Conservation (phyloP, 495 filamentous ascomycete species). For the Lophiotrema nucula region DNA sequence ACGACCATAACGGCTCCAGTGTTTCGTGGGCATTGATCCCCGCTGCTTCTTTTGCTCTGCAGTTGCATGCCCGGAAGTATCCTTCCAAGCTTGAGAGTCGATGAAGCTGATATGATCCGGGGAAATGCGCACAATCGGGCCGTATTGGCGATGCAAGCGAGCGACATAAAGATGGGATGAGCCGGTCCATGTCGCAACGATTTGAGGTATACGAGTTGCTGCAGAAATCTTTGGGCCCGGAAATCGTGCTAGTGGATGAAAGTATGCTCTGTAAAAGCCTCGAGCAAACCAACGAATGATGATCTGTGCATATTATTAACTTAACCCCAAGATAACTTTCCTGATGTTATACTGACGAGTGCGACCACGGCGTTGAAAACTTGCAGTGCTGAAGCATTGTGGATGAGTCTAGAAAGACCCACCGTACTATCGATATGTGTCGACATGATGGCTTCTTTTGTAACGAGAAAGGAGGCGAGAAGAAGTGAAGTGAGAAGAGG, state of each 20-base stretch:
- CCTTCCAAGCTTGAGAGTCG: conserved; percentile 51
- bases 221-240: conserved; percentile 47
- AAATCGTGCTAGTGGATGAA: conserved; percentile 46
- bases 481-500: no score
- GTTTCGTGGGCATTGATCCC: conserved; percentile 39
- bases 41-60: conserved; percentile 5
- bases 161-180: neutral
- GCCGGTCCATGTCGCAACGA: conserved; percentile 10
- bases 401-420: neutral
- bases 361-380: neutral
- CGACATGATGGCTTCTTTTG: neutral
- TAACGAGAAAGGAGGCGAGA: neutral
- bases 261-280: conserved; percentile 46
- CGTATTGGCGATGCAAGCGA: conserved; percentile 40
- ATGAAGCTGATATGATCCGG: conserved; percentile 59
- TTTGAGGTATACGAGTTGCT: conserved; percentile 15
- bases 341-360: conserved; percentile 2
- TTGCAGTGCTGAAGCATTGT: conserved; percentile 1
- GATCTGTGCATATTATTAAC: conserved; percentile 14
- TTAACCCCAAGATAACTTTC: no score
- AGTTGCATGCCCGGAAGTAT: conserved; percentile 54
- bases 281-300: conserved; percentile 5
- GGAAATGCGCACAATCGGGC: conserved; percentile 54
- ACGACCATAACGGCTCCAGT: conserved; percentile 40
- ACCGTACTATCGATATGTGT: neutral